A percentile compares a stretch with the other conserved stretches of the same genome.
Conservation (phyloP, 2,329 filamentous ascomycete species). For the Tympanopsis confertula region DNA sequence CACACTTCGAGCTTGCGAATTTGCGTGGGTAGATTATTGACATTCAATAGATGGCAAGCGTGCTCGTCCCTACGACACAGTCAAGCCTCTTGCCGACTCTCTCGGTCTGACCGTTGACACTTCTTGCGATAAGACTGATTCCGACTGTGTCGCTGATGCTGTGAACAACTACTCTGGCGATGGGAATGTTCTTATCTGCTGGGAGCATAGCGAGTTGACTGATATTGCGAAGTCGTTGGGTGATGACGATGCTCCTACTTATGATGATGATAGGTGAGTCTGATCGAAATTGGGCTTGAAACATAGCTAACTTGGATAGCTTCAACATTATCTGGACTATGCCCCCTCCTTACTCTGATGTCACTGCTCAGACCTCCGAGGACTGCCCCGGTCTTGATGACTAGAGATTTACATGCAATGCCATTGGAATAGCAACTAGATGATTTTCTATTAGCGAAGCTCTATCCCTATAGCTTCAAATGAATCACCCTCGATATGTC, state of each 20-base stretch:
- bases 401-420: no score
- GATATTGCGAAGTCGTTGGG: slow-evolving; percentile 40
- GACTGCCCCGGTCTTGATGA: neutral
- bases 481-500: no score
- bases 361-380: neutral
- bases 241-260: slow-evolving; percentile 31
- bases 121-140: slow-evolving; percentile 42
- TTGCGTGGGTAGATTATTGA: neutral
- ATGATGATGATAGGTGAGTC: slow-evolving; percentile 32
- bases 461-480: no score
- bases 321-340: slow-evolving; percentile 48
- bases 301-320: slow-evolving; percentile 10
- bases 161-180: slow-evolving; percentile 32
- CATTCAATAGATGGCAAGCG: slow-evolving; percentile 30
- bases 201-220: slow-evolving; percentile 42
- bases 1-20: neutral
- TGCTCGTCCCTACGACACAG: slow-evolving; percentile 41
- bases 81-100: slow-evolving; percentile 40
- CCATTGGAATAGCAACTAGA: no score
- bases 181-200: slow-evolving; percentile 49
- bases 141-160: slow-evolving; percentile 36
- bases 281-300: neutral
- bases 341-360: slow-evolving; percentile 29
- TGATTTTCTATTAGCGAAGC: no score
- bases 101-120: slow-evolving; percentile 41